Conservation (phyloP, 2,329 filamentous ascomycete genomes). For the Scytalidium sp. region DNA sequence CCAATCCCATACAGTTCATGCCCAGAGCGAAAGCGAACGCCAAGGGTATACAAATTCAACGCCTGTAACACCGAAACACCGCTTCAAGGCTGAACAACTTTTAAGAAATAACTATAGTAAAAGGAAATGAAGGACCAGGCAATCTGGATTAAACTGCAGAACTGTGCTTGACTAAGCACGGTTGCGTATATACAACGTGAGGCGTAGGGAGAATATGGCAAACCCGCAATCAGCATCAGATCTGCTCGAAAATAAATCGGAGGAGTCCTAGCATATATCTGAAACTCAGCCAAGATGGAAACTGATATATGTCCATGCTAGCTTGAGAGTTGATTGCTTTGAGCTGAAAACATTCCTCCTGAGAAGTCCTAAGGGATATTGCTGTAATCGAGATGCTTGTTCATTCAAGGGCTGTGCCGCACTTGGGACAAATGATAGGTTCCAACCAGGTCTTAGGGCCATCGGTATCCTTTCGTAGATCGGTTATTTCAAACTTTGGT, state of each 20-base stretch:
- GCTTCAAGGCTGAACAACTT: background rate
- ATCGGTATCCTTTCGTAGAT: slow-evolving; percentile 13
- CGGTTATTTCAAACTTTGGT: slow-evolving; percentile 17
- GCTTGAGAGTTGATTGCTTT: background rate
- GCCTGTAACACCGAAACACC: background rate
- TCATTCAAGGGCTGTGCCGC: slow-evolving; percentile 18
- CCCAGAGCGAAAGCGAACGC: background rate
- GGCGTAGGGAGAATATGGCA: background rate
- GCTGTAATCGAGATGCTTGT: slow-evolving; percentile 1
- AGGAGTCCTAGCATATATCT: background rate
- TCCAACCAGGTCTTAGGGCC: slow-evolving; percentile 14
- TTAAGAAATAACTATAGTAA: background rate
- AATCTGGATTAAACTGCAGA: background rate
- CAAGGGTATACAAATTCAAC: background rate
- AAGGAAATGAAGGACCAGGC: background rate
- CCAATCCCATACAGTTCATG: background rate
- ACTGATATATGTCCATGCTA: background rate
- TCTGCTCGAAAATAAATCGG: background rate
- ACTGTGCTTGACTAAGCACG: background rate
- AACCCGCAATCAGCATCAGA: no score
- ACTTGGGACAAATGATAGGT: slow-evolving; percentile 21
- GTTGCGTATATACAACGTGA: background rate
- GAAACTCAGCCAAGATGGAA: background rate
- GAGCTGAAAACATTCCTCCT: background rate
- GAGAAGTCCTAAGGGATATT: background rate